Base-by-base conservation (phyloP, 257 asterid genomes). In the Solanum habrochaites region DNA sequence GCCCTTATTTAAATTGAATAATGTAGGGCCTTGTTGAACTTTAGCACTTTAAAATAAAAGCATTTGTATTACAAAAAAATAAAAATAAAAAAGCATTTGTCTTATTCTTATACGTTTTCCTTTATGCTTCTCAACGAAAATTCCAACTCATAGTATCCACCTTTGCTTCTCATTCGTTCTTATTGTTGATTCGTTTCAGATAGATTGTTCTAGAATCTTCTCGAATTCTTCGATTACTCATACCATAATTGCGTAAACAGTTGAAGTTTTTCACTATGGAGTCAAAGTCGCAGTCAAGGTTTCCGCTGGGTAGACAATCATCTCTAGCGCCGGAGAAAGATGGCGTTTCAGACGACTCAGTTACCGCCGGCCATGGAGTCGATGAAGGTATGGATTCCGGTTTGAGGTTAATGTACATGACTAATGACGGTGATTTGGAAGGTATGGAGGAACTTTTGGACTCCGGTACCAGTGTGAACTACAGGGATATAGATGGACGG, bases 351-450 rank as follows among this genome's bases (percentile, higher is more conserved):
- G 91, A 32, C 7, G 91, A 27, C 8, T 39, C 42, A 14, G 86
- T 78, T 70, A 32, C 87, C 32, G 88, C 81, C 43, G 88, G 56
- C 29, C 37, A 78, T 27, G 90, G 83, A 5, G 77, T 67, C 18
- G 94, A 83, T 7, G 96, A 87, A 37, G 88, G 86, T 15, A 90
- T 91, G 73, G 93, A 94, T 86, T 90, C 94, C 40, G 98, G 96
- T 72, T 90, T 95, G 64, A 91, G 96, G 88, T 86, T 95, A 83
- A 94, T 95, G 98, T 95, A 95, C 87, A 86, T 87, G 88, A 95
- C 94, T 27, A 93, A 92, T 87, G 98, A 93, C 89, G 97, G 97
- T 80, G 98, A 94, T 81, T 88, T 94, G 92, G 96, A 94, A 86
- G 97, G 96, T 73, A 95, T 95, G 83, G 88, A 92, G 90, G 98